phyloP scores from a whole-genome alignment of 2,329 filamentous ascomycete genomes.

The Phialophora tarda region DNA sequence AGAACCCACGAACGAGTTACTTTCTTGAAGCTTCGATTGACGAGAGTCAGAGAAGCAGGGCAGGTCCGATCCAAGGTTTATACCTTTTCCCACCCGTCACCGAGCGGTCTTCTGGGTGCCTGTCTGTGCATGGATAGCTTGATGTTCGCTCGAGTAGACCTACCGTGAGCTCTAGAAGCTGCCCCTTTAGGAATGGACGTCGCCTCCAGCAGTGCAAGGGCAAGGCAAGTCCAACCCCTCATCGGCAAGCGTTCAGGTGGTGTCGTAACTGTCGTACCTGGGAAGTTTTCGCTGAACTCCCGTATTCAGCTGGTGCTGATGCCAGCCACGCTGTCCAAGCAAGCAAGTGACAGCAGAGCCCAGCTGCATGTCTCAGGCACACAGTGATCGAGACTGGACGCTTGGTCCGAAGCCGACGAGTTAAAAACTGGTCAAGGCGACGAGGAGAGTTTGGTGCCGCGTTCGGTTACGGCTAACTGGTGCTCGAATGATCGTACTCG shows the following conservation, averaged over 20 bases:
- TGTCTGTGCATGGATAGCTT: constrained; percentile 1
- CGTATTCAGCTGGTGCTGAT: constrained; percentile 7
- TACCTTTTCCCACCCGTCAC: constrained; percentile 5
- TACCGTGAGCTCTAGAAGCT: constrained; percentile 13
- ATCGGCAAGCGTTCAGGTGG: constrained; percentile 3
- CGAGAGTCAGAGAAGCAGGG: not conserved
- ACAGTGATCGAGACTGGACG: not conserved
- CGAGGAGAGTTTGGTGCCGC: not conserved
- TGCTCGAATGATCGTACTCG: not conserved
- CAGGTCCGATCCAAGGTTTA: constrained; percentile 10
- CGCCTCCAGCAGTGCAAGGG: not conserved
- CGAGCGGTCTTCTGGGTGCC: not conserved
- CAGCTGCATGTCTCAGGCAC: constrained; percentile 25
- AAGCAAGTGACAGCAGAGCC: not conserved
- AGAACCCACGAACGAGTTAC: not conserved
- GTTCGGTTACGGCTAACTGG: not conserved
- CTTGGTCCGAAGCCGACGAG: constrained; percentile 3
- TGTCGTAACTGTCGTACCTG: constrained; percentile 1
- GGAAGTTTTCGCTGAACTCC: constrained; percentile 10
- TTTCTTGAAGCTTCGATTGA: not conserved
- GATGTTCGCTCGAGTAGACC: not conserved
- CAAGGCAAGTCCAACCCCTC: constrained; percentile 3
- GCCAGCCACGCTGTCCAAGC: constrained; percentile 9
- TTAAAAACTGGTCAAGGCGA: not conserved
- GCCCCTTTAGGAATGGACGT: constrained; percentile 9